Conservation (phyloP, 2,329 filamentous ascomycete genomes). For the Coniella lustricola region DNA sequence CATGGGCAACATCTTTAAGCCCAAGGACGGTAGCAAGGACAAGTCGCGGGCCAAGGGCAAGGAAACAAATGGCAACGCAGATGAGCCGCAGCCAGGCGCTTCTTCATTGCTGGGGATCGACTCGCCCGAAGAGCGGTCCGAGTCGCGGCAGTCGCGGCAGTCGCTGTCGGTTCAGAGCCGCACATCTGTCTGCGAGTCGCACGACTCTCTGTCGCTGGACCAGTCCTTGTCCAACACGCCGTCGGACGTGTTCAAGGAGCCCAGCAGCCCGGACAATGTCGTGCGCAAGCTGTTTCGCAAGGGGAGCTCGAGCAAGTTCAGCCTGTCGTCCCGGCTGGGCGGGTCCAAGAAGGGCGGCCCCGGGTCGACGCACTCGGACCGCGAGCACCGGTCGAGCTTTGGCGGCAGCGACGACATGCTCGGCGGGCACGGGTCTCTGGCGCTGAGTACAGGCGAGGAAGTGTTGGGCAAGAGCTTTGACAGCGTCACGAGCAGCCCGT, state of each 20-base stretch:
- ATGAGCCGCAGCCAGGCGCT: neutral
- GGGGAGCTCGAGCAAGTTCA: conserved; percentile 60
- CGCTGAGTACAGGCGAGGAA: conserved; percentile 39
- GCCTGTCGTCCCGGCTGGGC: conserved; percentile 47
- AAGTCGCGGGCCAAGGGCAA: conserved; percentile 34
- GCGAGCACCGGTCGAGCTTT: conserved; percentile 41
- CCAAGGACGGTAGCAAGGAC: conserved; percentile 32
- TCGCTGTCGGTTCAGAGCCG: conserved; percentile 15
- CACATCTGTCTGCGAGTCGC: conserved; percentile 37
- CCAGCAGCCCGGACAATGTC: conserved; percentile 42
- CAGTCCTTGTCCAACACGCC: conserved; percentile 48
- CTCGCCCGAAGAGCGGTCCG: conserved; percentile 22
- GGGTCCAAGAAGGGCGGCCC: conserved; percentile 45
- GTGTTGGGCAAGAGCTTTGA: conserved; percentile 47
- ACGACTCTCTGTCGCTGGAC: conserved; percentile 51
- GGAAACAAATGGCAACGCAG: conserved; percentile 28
- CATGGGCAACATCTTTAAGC: conserved; percentile 60
- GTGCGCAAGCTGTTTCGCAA: conserved; percentile 57
- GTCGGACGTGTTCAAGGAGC: conserved; percentile 39
- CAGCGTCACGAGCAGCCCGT: conserved; percentile 49
- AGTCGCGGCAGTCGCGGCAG: conserved; percentile 31
- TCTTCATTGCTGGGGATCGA: conserved; percentile 11
- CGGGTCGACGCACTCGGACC: conserved; percentile 48
- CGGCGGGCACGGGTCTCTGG: conserved; percentile 26
- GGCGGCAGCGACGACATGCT: conserved; percentile 47